A percentile compares a stretch with the other conserved stretches of the same genome.
phyloP scores from a whole-genome alignment of 768 basidiomycete genomes.

The Tylopilus sp. region DNA sequence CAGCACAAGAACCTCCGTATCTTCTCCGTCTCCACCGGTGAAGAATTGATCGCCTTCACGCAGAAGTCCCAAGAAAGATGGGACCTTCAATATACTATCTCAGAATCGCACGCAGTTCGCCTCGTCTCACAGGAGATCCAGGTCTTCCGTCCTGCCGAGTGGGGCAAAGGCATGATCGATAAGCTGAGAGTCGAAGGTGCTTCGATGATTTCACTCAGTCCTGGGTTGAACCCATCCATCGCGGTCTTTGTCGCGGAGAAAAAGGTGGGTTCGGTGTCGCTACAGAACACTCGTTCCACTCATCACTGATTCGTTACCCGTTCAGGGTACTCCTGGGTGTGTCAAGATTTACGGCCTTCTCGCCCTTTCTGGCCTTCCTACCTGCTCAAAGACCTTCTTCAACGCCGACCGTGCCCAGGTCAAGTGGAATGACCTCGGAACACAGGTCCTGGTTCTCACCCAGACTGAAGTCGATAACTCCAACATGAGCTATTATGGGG shows the following conservation, averaged over 20 bases:
- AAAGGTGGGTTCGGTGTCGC: slow-evolving; percentile 50
- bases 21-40: slow-evolving; percentile 81
- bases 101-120: slow-evolving; percentile 82
- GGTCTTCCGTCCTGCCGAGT: slow-evolving; percentile 77
- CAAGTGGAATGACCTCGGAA: slow-evolving; percentile 96
- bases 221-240: slow-evolving; percentile 82
- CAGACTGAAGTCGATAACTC: slow-evolving; percentile 97
- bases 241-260: slow-evolving; percentile 93
- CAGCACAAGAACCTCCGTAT: slow-evolving; percentile 94
- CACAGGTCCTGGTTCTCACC: slow-evolving; percentile 85
- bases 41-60: slow-evolving; percentile 82
- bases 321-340: slow-evolving; percentile 80
- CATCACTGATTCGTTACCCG: neutral
- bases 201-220: slow-evolving; percentile 72
- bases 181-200: slow-evolving; percentile 83
- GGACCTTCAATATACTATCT: slow-evolving; percentile 88
- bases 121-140: slow-evolving; percentile 81
- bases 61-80: slow-evolving; percentile 92
- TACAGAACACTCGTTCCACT: neutral
- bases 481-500: slow-evolving; percentile 97
- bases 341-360: slow-evolving; percentile 81
- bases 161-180: slow-evolving; percentile 74
- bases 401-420: slow-evolving; percentile 91
- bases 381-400: slow-evolving; percentile 89
- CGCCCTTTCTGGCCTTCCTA: slow-evolving; percentile 57